These are phyloP conservation scores for Eimeria praecox DNA, from an alignment of 169 alveolate species.

Conservation along the genomic window DNA sequence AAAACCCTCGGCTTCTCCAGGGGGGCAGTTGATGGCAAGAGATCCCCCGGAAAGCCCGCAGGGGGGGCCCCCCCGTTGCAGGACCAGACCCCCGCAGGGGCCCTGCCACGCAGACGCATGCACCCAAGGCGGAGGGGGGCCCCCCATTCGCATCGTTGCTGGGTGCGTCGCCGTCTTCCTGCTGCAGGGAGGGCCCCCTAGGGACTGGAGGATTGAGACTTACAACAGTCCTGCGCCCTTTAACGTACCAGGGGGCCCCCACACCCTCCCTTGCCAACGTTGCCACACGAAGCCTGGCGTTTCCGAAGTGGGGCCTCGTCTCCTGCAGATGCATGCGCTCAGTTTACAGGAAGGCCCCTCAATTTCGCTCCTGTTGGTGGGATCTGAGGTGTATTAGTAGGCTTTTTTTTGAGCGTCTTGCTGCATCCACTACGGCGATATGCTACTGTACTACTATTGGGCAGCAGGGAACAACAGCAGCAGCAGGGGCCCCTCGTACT, in stretches of 20 bases:
- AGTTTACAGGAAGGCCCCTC: too few species aligned
- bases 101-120: constrained; percentile 64
- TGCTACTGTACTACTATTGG: too few species aligned
- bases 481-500: background rate
- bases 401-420: too few species aligned
- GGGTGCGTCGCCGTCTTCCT: too few species aligned
- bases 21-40: constrained; percentile 3
- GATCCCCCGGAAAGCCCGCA: constrained; percentile 33
- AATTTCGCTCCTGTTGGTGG: too few species aligned
- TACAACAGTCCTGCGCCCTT: background rate
- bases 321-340: background rate
- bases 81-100: background rate
- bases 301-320: constrained; percentile 58
- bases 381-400: too few species aligned
- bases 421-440: too few species aligned
- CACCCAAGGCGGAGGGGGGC: background rate
- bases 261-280: background rate
- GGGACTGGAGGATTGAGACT: background rate
- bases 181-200: background rate
- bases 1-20: constrained; percentile 45
- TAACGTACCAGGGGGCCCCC: constrained; percentile 22
- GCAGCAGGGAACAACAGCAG: too few species aligned
- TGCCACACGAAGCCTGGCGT: constrained; percentile 46
- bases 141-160: background rate
- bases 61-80: background rate